Evolutionary conservation across 1,284 basidiomycete genomes (phyloP).

Genomic region (Flammula alnicola): DNA sequence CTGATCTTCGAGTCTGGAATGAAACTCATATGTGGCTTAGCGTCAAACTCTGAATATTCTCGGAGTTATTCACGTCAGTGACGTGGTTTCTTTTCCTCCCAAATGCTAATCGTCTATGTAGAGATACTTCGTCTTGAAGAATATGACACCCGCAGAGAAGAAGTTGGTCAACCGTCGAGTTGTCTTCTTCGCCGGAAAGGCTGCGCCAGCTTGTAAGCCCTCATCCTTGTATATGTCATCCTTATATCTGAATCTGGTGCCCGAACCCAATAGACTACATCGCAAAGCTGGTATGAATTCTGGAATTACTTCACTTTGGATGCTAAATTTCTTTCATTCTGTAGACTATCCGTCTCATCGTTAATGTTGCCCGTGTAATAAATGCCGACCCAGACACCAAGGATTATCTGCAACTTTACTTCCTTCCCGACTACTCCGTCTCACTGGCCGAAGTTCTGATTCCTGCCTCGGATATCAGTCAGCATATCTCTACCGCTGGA

Average conservation of each 20-base stretch:
- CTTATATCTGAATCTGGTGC: background rate
- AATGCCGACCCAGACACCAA: constrained; percentile 89
- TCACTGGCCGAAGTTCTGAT: constrained; percentile 90
- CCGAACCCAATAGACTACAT: constrained; percentile 61
- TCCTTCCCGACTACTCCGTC: constrained; percentile 89
- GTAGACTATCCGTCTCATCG: constrained; percentile 89
- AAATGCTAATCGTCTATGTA: constrained; percentile 33
- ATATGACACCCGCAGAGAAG: constrained; percentile 74
- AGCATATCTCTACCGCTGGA: constrained; percentile 94
- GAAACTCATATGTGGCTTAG: constrained; percentile 38
- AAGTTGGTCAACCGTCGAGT: constrained; percentile 82
- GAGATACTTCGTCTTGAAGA: constrained; percentile 85
- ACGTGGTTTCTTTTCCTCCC: background rate
- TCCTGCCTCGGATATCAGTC: constrained; percentile 88
- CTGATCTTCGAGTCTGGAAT: background rate
- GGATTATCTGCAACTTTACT: constrained; percentile 81
- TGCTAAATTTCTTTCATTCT: constrained; percentile 6
- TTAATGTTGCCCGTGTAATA: constrained; percentile 85
- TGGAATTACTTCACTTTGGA: background rate
- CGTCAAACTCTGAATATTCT: constrained; percentile 87
- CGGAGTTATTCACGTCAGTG: constrained; percentile 80
- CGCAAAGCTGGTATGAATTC: constrained; percentile 65
- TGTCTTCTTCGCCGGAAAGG: constrained; percentile 91
- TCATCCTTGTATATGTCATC: background rate
- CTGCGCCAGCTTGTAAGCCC: constrained; percentile 76